These are phyloP conservation scores for Cryptococcus sp. DNA, from an alignment of 1,284 basidiomycete species.

Conservation along the genomic window DNA sequence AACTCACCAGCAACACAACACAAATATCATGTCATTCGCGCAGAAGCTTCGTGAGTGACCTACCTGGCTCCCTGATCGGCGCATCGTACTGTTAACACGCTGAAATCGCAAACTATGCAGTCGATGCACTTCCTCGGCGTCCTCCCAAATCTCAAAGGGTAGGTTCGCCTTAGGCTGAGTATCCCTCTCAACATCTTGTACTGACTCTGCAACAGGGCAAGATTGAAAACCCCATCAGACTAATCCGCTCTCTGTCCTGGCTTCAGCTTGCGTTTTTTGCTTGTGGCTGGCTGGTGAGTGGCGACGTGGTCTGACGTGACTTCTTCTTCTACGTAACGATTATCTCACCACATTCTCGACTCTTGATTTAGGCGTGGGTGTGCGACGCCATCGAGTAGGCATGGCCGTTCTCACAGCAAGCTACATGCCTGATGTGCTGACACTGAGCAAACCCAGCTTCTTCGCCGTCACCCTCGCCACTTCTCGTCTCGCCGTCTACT, in stretches of 20 bases:
- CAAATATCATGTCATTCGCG: too few relatives aligned
- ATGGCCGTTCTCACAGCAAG: too few relatives aligned
- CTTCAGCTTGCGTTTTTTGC: constrained; percentile 53
- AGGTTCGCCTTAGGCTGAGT: neutral
- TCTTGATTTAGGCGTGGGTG: constrained; percentile 14
- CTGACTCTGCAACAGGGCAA: neutral
- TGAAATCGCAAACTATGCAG: neutral
- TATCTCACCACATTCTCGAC: neutral
- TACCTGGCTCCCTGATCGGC: too few relatives aligned
- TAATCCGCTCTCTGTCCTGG: constrained; percentile 45
- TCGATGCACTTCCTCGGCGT: constrained; percentile 1
- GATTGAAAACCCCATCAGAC: constrained; percentile 24
- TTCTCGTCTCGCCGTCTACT: constrained; percentile 52
- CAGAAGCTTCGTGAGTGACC: too few relatives aligned
- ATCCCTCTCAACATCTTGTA: neutral
- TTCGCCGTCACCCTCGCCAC: constrained; percentile 74
- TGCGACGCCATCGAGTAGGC: constrained; percentile 14
- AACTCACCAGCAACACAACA: too few relatives aligned
- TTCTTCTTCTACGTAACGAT: too few relatives aligned
- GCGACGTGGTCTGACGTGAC: constrained; percentile 12
- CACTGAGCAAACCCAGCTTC: constrained; percentile 60
- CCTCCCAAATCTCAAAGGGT: constrained; percentile 11
- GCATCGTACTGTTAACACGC: too few relatives aligned
- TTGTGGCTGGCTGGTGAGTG: constrained; percentile 46
- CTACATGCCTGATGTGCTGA: too few relatives aligned